Evolutionary conservation across 768 basidiomycete genomes (phyloP).

Genomic region (Cystofilobasidium bisporidii): DNA sequence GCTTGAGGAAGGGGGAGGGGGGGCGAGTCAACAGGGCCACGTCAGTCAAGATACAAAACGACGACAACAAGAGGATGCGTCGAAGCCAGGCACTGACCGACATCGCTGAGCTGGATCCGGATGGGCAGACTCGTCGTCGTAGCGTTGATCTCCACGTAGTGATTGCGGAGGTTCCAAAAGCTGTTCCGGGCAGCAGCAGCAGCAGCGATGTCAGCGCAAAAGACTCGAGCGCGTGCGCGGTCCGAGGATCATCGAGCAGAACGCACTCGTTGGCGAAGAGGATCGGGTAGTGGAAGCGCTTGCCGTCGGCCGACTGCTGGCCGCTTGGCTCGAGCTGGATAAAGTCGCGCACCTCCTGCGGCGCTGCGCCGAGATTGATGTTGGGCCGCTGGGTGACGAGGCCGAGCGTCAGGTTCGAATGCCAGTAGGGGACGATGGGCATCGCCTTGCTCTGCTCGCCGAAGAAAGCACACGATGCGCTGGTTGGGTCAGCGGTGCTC

Average conservation of each 20-base stretch:
- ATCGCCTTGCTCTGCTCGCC: conserved; percentile 46
- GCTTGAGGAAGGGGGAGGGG: not conserved
- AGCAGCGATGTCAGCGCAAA: too few relatives aligned
- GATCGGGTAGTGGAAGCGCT: conserved; percentile 64
- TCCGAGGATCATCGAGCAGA: too few relatives aligned
- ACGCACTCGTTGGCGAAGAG: conserved; percentile 70
- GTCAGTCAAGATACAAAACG: too few relatives aligned
- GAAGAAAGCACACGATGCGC: not conserved
- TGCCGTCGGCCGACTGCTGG: conserved; percentile 19
- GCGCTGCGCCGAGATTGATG: conserved; percentile 50
- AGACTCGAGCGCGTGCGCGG: too few relatives aligned
- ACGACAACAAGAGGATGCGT: too few relatives aligned
- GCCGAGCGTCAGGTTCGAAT: conserved; percentile 74
- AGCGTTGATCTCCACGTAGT: conserved; percentile 74
- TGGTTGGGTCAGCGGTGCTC: too few relatives aligned
- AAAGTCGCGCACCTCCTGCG: conserved; percentile 58
- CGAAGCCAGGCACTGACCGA: conserved; percentile 56
- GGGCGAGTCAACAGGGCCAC: not conserved
- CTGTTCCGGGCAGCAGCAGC: conserved; percentile 7
- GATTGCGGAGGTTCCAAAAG: conserved; percentile 48
- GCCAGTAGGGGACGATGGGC: conserved; percentile 73
- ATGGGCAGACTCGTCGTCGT: conserved; percentile 70
- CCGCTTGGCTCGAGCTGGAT: conserved; percentile 52
- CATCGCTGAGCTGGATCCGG: conserved; percentile 72
- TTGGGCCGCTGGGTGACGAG: conserved; percentile 61